Conservation (phyloP, 2,329 filamentous ascomycete genomes). For the Rutstroemia sp. region DNA sequence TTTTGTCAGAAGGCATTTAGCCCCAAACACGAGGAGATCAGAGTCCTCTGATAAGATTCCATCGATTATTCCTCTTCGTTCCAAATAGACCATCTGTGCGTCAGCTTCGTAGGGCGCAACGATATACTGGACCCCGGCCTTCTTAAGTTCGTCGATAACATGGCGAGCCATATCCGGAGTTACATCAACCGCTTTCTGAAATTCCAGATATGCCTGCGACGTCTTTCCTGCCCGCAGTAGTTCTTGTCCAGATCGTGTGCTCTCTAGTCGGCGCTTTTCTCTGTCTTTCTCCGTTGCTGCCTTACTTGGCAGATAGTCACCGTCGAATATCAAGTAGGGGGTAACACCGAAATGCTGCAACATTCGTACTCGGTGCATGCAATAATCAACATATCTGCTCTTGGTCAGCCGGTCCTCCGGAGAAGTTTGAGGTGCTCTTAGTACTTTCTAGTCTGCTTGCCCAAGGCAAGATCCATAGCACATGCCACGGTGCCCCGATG, state of each 20-base stretch:
- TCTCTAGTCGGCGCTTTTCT: conserved; percentile 67
- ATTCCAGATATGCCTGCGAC: conserved; percentile 72
- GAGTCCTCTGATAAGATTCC: conserved; percentile 96
- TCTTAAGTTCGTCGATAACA: conserved; percentile 87
- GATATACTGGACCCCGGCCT: conserved; percentile 71
- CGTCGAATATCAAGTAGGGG: conserved; percentile 95
- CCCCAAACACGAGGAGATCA: conserved; percentile 90
- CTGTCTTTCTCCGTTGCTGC: conserved; percentile 76
- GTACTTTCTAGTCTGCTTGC: conserved; percentile 80
- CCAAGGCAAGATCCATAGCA: conserved; percentile 82
- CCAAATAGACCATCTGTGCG: conserved; percentile 91
- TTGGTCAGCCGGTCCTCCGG: conserved; percentile 2
- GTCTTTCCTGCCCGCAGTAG: conserved; percentile 74
- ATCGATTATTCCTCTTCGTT: conserved; percentile 72
- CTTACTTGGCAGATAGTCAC: conserved; percentile 91
- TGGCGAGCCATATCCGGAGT: conserved; percentile 92
- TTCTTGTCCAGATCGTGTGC: conserved; percentile 67
- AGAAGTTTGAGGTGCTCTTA: not conserved
- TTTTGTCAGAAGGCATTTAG: conserved; percentile 84
- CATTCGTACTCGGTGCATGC: conserved; percentile 88
- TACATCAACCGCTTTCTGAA: conserved; percentile 93
- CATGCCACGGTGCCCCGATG: conserved; percentile 88
- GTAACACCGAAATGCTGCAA: conserved; percentile 85
- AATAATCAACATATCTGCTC: conserved; percentile 77
- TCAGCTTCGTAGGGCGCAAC: conserved; percentile 98